Evolutionary conservation across 257 asterid species (phyloP).

Genomic region (Solanum dulcamara): DNA sequence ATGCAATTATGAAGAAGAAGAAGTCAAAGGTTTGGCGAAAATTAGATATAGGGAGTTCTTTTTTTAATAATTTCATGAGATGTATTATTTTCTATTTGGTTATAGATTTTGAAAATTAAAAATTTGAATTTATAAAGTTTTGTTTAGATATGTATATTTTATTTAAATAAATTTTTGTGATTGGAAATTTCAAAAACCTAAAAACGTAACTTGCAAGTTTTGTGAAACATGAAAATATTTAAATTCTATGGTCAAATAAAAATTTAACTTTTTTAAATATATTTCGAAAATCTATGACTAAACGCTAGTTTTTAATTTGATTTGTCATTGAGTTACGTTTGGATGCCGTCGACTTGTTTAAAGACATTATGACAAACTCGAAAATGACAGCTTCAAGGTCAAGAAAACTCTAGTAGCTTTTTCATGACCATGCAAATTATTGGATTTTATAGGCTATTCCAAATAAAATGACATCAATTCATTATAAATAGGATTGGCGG

Average conservation of each 20-base stretch:
- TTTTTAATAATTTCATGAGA: neutral
- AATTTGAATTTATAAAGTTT: too few species aligned
- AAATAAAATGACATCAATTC: too few species aligned
- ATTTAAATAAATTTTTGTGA: too few species aligned
- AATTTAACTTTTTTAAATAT: too few species aligned
- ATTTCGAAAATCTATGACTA: too few species aligned
- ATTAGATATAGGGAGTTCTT: neutral
- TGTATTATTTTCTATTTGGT: neutral
- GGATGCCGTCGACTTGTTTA: neutral
- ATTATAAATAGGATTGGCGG: too few species aligned
- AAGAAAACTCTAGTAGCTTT: neutral
- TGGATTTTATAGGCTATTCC: neutral
- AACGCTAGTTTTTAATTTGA: neutral
- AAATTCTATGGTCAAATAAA: too few species aligned
- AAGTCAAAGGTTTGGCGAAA: neutral
- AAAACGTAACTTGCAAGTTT: too few species aligned
- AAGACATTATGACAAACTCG: neutral
- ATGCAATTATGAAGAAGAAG: neutral
- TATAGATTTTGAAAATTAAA: neutral
- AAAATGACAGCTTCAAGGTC: neutral
- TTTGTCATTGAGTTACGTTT: neutral
- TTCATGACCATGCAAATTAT: neutral
- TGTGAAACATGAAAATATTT: too few species aligned
- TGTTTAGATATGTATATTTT: too few species aligned
- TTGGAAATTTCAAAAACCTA: too few species aligned